phyloP scores from a whole-genome alignment of 2,329 filamentous ascomycete genomes.

The Didymella exigua region DNA sequence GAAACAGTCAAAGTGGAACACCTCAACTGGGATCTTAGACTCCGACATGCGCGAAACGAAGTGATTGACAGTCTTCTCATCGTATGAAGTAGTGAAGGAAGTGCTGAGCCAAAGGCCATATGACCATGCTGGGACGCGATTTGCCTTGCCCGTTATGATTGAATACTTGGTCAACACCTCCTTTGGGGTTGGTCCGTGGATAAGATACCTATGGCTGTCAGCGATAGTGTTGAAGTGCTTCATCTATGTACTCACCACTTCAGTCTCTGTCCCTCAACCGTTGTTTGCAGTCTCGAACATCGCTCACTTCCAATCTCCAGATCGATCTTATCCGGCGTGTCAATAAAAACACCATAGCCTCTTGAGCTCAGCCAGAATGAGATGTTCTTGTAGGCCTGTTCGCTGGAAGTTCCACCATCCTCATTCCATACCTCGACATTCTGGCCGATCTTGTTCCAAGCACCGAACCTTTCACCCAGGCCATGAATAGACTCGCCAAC shows the following conservation, averaged over 20 bases:
- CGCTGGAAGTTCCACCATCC: slow-evolving; percentile 68
- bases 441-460: slow-evolving; percentile 78
- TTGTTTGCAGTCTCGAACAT: slow-evolving; percentile 72
- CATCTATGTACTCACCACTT: slow-evolving; percentile 57
- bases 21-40: slow-evolving; percentile 68
- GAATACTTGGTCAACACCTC: slow-evolving; percentile 73
- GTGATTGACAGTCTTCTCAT: slow-evolving; percentile 69
- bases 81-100: slow-evolving; percentile 75
- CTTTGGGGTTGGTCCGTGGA: slow-evolving; percentile 73
- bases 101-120: slow-evolving; percentile 79
- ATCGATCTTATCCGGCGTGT: slow-evolving; percentile 71
- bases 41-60: slow-evolving; percentile 73
- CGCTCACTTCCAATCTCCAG: slow-evolving; percentile 76
- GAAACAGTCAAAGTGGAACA: slow-evolving; percentile 80
- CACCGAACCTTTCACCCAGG: slow-evolving; percentile 76
- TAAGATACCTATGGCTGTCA: slow-evolving; percentile 60
- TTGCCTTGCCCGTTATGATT: slow-evolving; percentile 68
- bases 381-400: slow-evolving; percentile 75
- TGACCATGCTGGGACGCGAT: slow-evolving; percentile 72
- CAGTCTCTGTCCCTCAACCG: slow-evolving; percentile 69
- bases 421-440: slow-evolving; percentile 68
- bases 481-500: slow-evolving; percentile 72
- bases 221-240: not conserved
- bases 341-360: slow-evolving; percentile 80
- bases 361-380: slow-evolving; percentile 72